phyloP scores from a whole-genome alignment of 2,329 filamentous ascomycete genomes.

The Colletotrichum acutatum region DNA sequence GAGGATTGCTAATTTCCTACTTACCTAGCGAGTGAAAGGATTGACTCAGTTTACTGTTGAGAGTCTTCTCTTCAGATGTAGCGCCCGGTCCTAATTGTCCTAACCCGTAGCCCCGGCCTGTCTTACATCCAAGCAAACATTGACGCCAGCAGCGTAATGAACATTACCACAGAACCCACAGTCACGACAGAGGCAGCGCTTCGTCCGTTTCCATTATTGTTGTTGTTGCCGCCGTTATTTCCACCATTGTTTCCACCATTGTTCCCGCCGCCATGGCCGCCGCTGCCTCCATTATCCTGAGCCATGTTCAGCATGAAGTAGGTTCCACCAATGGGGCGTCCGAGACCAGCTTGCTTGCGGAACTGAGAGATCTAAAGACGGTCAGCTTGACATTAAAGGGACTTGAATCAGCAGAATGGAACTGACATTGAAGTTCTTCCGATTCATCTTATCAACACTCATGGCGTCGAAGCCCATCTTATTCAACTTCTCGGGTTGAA shows the following conservation, averaged over 20 bases:
- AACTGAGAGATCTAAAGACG: background rate
- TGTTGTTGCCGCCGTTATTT: background rate
- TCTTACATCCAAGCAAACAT: conserved; percentile 33
- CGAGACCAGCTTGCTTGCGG: conserved; percentile 34
- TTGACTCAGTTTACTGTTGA: background rate
- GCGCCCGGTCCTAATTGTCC: background rate
- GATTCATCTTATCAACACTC: conserved; percentile 37
- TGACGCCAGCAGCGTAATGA: conserved; percentile 20
- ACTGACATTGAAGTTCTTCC: conserved; percentile 41
- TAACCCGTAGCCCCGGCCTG: background rate
- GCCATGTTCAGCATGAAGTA: conserved; percentile 42
- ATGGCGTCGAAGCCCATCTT: conserved; percentile 40
- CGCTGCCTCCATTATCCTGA: background rate
- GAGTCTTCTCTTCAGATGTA: background rate
- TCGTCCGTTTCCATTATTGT: conserved; percentile 15
- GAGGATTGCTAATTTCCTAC: background rate
- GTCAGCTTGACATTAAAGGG: background rate
- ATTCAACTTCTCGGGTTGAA: conserved; percentile 40
- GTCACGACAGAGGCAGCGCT: conserved; percentile 19
- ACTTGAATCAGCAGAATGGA: too few relatives aligned
- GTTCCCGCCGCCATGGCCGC: background rate
- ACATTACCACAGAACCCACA: conserved; percentile 21
- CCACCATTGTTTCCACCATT: background rate
- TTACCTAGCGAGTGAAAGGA: background rate
- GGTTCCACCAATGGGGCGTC: conserved; percentile 42